Base-by-base conservation (phyloP, 352 stramenopile species). In the Globisporangium rhizosaccharum region DNA sequence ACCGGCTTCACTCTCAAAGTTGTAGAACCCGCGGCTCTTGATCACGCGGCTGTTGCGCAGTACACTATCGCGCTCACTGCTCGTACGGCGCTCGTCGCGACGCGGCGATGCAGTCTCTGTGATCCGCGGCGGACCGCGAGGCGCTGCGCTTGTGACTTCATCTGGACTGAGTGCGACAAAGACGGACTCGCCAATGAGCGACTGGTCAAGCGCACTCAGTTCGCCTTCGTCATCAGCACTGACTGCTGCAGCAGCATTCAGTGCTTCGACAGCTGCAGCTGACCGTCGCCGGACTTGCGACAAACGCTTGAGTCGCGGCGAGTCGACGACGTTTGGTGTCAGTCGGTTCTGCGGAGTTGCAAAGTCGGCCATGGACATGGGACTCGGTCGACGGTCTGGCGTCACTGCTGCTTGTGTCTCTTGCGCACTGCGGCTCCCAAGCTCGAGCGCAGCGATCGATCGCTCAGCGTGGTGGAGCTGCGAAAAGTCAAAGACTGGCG, bases 11-110 rank as follows among this genome's bases (percentile, higher is more conserved):
- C 56, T 65, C 25, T 84, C 72, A 26, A 90, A 66, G 56, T 87
- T 72, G 54, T 92, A 92, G 51, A 88, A 92, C 0, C 82, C 82
- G 33, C 82, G 72, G 59, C 82, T 92, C 61, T 85, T 85, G 59
- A 92, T 92, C 18, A 88, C 74, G 10, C 82, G 82, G 46, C 78
- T 90, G 52, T 51, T 79, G 53, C 73, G 75, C 18, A 91, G 36
- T 11, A 60, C 46, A 17, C 65, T 60, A 3, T 41, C 52, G 10
- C 44, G 51, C 7, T 49, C 7, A 26, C 23, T 41, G 14, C 18
- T 52, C 0, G 47, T 42, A 8, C 9, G 2, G 26, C 37, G 61
- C 25, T 56, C 37, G 7, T 64, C 55, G 17, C 66, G 51, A 63
- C 20, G 59, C 20, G 75, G 70, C 23, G 81, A 87, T 2, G 58